Conservation (phyloP, 495 filamentous ascomycete genomes). For the Neurospora sublineolata region DNA sequence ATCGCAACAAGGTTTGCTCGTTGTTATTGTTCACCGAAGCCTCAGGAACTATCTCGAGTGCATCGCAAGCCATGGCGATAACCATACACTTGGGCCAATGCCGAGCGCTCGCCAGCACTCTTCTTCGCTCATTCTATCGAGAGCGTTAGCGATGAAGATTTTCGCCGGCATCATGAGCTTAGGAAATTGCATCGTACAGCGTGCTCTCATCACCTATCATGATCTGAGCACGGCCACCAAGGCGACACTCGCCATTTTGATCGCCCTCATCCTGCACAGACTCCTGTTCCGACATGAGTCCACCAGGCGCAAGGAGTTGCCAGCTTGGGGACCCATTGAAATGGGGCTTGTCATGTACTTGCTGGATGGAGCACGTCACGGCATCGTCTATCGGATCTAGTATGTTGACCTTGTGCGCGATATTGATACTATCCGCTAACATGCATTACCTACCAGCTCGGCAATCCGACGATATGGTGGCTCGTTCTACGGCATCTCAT, state of each 20-base stretch:
- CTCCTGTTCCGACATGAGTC: background rate
- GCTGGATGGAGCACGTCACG: background rate
- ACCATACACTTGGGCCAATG: background rate
- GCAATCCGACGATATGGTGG: background rate
- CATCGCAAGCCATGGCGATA: background rate
- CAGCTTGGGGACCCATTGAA: background rate
- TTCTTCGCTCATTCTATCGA: background rate
- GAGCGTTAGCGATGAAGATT: fast-evolving
- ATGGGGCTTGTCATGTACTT: background rate
- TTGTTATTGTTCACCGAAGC: background rate
- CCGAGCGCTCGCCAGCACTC: background rate
- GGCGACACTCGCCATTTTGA: background rate
- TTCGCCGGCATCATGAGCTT: background rate
- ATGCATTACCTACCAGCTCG: background rate
- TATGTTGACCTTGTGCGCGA: background rate
- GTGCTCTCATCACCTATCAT: background rate
- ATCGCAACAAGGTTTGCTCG: background rate
- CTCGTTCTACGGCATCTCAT: constrained; percentile 2
- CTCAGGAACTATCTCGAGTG: background rate
- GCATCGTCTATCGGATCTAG: background rate
- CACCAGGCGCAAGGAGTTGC: background rate
- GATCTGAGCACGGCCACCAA: background rate
- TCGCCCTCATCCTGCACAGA: background rate
- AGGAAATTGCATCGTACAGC: background rate
- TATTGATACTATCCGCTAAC: background rate